phyloP scores from a whole-genome alignment of 2,329 filamentous ascomycete genomes.

The Aureobasidium sp. region DNA sequence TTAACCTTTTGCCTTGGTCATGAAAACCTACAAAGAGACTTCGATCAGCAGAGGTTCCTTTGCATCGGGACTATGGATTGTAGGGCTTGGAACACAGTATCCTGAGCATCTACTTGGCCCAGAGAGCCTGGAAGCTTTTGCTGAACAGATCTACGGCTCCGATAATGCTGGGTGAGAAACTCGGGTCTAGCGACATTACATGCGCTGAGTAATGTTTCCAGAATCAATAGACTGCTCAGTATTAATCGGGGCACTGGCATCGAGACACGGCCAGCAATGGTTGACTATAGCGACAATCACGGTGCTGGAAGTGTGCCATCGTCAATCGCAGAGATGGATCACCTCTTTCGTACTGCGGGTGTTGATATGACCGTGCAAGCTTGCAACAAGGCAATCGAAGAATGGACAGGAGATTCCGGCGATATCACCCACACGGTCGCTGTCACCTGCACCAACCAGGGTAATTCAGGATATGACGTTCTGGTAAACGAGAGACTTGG shows the following conservation, averaged over 20 bases:
- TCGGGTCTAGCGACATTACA: too few species aligned
- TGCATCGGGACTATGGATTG: conserved; percentile 16
- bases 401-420: background rate
- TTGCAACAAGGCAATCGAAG: background rate
- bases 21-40: too few species aligned
- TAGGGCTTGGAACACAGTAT: conserved; percentile 17
- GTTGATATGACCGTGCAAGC: background rate
- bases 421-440: conserved; percentile 32
- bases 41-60: too few species aligned
- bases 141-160: background rate
- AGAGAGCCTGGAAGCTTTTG: background rate
- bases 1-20: too few species aligned
- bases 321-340: background rate
- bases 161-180: background rate
- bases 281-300: background rate
- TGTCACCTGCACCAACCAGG: conserved; percentile 30
- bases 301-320: background rate
- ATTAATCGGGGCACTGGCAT: background rate
- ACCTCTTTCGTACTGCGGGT: background rate
- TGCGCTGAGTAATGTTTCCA: background rate
- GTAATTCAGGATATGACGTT: conserved; percentile 32
- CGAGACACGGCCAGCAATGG: background rate
- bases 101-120: background rate
- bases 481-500: conserved; percentile 28
- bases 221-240: background rate